phyloP scores from a whole-genome alignment of 2,329 filamentous ascomycete genomes.

The Exserohilum turcica region DNA sequence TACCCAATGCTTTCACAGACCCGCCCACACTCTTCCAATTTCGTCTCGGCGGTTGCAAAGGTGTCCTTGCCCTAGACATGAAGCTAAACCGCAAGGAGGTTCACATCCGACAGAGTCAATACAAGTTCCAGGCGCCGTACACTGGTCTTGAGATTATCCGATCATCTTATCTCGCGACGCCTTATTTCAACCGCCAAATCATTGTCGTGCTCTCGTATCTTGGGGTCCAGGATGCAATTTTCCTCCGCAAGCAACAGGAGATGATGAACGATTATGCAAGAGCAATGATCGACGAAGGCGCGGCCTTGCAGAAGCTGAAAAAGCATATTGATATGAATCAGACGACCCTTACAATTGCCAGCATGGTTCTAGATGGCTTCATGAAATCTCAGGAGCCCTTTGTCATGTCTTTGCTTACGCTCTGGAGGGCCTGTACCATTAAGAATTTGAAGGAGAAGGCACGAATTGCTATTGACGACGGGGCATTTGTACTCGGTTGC shows the following conservation, averaged over 20 bases:
- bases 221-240: slow-evolving; percentile 70
- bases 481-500: slow-evolving; percentile 86
- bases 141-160: slow-evolving; percentile 84
- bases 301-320: slow-evolving; percentile 71
- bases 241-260: slow-evolving; percentile 67
- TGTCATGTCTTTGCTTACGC: slow-evolving; percentile 72
- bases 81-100: slow-evolving; percentile 70
- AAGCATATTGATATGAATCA: slow-evolving; percentile 85
- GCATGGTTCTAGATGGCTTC: slow-evolving; percentile 81
- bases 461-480: slow-evolving; percentile 77
- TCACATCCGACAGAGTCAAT: slow-evolving; percentile 80
- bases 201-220: slow-evolving; percentile 83
- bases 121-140: slow-evolving; percentile 78
- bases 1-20: slow-evolving; percentile 58
- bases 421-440: slow-evolving; percentile 89
- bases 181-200: slow-evolving; percentile 86
- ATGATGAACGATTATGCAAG: slow-evolving; percentile 72
- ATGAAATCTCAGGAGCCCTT: slow-evolving; percentile 78
- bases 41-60: slow-evolving; percentile 89
- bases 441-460: slow-evolving; percentile 94
- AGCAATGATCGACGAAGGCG: slow-evolving; percentile 68
- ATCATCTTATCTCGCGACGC: slow-evolving; percentile 74
- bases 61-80: slow-evolving; percentile 78
- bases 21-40: slow-evolving; percentile 88
- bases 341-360: slow-evolving; percentile 73